Evolutionary conservation across 2,329 filamentous ascomycete genomes (phyloP).

Genomic region (Myrmaecium sp.): DNA sequence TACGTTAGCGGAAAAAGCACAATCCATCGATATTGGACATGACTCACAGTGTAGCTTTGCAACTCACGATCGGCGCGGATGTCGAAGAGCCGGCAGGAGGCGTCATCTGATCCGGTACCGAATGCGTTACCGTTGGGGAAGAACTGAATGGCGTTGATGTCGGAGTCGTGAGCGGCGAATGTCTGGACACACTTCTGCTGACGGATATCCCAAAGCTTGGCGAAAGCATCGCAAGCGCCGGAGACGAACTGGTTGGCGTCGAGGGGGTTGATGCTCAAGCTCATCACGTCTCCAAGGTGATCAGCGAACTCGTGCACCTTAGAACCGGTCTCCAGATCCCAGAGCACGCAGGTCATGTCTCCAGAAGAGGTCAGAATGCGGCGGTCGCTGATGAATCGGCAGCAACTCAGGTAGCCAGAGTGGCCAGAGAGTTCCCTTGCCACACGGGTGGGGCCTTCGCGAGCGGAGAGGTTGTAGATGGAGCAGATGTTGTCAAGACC

Average conservation of each 20-base stretch:
- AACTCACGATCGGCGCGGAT: conserved; percentile 82
- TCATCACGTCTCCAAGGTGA: conserved; percentile 98
- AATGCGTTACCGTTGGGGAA: conserved; percentile 98
- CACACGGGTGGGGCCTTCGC: conserved; percentile 92
- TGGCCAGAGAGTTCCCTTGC: conserved; percentile 92
- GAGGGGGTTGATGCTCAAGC: conserved; percentile 96
- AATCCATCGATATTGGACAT: not conserved
- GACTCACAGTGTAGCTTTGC: conserved; percentile 47
- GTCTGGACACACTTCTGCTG: conserved; percentile 97
- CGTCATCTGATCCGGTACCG: conserved; percentile 93
- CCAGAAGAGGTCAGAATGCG: conserved; percentile 95
- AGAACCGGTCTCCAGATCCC: conserved; percentile 95
- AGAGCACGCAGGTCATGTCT: conserved; percentile 99
- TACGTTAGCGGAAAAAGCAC: conserved; percentile 11
- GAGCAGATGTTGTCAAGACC: conserved; percentile 99
- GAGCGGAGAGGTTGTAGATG: conserved; percentile 95
- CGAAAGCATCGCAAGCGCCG: conserved; percentile 96
- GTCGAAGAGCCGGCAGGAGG: conserved; percentile 92
- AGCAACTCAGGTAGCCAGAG: conserved; percentile 94
- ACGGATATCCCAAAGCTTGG: conserved; percentile 97
- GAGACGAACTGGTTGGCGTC: conserved; percentile 99
- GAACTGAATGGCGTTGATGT: conserved; percentile 99
- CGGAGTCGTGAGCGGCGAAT: conserved; percentile 93
- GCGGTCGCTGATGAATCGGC: conserved; percentile 95
- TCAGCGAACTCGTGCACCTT: conserved; percentile 98